These are phyloP conservation scores for Agaricales sp. DNA, from an alignment of 1,284 basidiomycete genomes.

Conservation along the genomic window DNA sequence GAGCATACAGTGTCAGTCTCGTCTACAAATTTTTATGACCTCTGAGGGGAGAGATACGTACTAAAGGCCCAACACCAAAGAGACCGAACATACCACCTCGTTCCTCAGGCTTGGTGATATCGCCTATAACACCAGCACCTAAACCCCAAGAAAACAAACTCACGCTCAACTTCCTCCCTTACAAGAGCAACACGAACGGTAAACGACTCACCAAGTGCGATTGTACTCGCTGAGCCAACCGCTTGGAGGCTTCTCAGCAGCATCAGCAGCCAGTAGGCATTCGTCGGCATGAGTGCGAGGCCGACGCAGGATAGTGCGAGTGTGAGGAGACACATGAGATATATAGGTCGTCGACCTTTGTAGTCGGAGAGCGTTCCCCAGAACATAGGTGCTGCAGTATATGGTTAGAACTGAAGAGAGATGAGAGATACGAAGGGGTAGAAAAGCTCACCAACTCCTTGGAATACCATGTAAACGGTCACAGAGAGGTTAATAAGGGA, in stretches of 20 bases:
- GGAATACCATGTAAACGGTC: slow-evolving; percentile 70
- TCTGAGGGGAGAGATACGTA: slow-evolving; percentile 10
- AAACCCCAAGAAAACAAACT: background rate
- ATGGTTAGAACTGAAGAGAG: background rate
- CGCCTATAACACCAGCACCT: slow-evolving; percentile 50
- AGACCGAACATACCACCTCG: slow-evolving; percentile 44
- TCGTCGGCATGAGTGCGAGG: slow-evolving; percentile 45
- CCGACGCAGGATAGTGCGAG: slow-evolving; percentile 46
- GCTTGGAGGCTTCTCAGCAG: slow-evolving; percentile 52
- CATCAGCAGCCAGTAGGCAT: slow-evolving; percentile 52
- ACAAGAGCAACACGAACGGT: background rate
- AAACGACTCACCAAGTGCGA: slow-evolving; percentile 34
- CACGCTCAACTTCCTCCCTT: too few relatives aligned
- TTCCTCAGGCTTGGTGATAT: slow-evolving; percentile 42
- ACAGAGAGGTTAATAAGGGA: slow-evolving; percentile 74
- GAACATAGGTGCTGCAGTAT: slow-evolving; percentile 46
- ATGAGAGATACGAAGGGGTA: background rate
- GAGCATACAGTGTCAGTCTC: slow-evolving; percentile 38
- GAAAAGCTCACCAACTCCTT: slow-evolving; percentile 49
- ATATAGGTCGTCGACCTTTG: slow-evolving; percentile 43
- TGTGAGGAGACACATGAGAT: slow-evolving; percentile 41
- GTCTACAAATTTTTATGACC: background rate
- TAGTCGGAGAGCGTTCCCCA: slow-evolving; percentile 53
- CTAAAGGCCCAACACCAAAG: slow-evolving; percentile 33
- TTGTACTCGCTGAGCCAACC: slow-evolving; percentile 47